A percentile compares a stretch with the other conserved stretches of the same genome.
These are phyloP conservation scores for Yamagishiella unicocca DNA, from an alignment of 139 green algal genomes.

Conservation along the genomic window DNA sequence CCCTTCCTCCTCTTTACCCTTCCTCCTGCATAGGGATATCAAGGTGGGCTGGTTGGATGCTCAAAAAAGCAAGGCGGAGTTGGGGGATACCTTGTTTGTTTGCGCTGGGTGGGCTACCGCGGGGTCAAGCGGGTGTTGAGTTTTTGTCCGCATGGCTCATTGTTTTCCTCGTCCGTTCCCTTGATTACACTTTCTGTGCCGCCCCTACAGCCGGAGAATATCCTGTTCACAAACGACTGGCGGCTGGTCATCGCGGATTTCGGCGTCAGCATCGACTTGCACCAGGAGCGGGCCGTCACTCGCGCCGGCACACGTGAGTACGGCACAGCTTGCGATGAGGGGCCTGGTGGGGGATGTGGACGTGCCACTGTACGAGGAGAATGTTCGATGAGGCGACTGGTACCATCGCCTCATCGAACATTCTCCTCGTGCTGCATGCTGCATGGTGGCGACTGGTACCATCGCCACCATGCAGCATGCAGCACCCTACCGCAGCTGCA, in stretches of 20 bases:
- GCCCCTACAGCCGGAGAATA: slow-evolving; percentile 35
- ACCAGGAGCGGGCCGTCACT: slow-evolving; percentile 43
- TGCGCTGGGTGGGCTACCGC: no score
- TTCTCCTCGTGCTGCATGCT: not conserved
- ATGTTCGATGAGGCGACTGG: not conserved
- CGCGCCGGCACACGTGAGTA: slow-evolving; percentile 29
- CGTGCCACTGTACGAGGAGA: not conserved
- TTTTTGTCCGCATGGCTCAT: not conserved
- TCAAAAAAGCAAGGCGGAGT: no score
- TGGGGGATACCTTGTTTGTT: not conserved
- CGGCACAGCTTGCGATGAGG: not conserved
- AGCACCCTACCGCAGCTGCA: not conserved
- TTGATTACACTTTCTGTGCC: not conserved
- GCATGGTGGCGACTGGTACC: no score
- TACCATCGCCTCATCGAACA: not conserved
- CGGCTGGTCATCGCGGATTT: slow-evolving; percentile 42
- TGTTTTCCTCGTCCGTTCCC: not conserved
- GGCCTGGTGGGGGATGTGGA: not conserved
- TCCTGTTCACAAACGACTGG: slow-evolving; percentile 32
- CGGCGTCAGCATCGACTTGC: slow-evolving; percentile 27
- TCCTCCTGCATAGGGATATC: not conserved
- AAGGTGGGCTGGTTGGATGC: no score
- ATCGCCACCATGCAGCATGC: no score
- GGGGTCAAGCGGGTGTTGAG: no score
- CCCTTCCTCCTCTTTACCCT: not conserved